Evolutionary conservation across 768 basidiomycete genomes (phyloP), one percentile per base, ranked within the genome.

Genomic region (Mycena kentingensis): DNA sequence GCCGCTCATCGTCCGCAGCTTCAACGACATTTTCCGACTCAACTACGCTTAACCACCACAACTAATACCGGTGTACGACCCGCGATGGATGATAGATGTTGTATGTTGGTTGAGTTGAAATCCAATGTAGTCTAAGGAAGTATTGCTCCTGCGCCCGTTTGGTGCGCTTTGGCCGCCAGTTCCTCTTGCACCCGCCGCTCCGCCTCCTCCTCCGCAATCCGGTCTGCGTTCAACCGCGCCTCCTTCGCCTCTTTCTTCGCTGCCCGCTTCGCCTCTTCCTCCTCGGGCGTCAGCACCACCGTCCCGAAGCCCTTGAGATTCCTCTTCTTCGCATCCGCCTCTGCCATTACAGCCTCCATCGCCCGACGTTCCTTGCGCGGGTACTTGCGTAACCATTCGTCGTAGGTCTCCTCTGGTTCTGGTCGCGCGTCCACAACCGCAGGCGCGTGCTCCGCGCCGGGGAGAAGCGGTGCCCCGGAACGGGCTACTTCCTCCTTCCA

Each of bases 11-110:
- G 12, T 39, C 25, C 27, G 1, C 58, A 92, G 90, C 49, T 74
- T 79, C 65, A 96, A 96, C 70, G 91, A 95, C 68, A 85, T 95
- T 55, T 95, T 97, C 89, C 88, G 91, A 57, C 85, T 93, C 71
- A 91, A 91, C 75, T 81, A 83, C 65, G 87, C 82, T 60, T 75
- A 66, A 66, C 69, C 24, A 32, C 28, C 25, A 39, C 18, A n/a
- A 44, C 22, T 44, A 21, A 26, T 25, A 44, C 10, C 27, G 27
- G n/a, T 26, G 42, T 34, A 44, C 26, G 22, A 44, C 21, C 21
- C 18, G 21, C n/a, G 42, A 44, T 46, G 22, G 45, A 26, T 22
- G 24, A 43, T 19, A 21, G 41, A 34, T n/a, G 32, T 34, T 34
- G 11, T n/a, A n/a, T n/a, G n/a, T n/a, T n/a, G n/a, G n/a, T n/a